Conservation (phyloP, 2,329 filamentous ascomycete species). For the Cryoendolithus antarcticus region DNA sequence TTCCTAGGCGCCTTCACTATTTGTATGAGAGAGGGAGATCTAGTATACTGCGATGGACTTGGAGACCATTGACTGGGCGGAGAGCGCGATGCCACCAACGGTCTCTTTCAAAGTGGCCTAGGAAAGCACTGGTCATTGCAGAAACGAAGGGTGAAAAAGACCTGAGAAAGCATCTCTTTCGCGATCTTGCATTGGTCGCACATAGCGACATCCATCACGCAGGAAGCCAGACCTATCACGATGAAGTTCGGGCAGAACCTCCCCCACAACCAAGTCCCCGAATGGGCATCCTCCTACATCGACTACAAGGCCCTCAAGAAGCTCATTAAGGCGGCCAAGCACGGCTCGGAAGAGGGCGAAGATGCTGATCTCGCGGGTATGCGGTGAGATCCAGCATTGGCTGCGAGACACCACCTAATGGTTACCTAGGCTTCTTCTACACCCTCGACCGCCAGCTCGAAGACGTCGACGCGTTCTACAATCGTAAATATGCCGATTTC, state of each 20-base stretch:
- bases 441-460: slow-evolving; percentile 93
- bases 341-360: slow-evolving; percentile 51
- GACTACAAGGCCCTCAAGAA: slow-evolving; percentile 91
- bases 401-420: slow-evolving; percentile 13
- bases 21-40: no score
- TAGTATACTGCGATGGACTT: no score
- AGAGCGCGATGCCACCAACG: no score
- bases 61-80: no score
- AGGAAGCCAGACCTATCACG: not conserved
- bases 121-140: slow-evolving; percentile 1
- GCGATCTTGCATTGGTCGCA: not conserved
- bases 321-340: slow-evolving; percentile 65
- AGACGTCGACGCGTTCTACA: slow-evolving; percentile 93
- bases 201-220: not conserved
- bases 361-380: slow-evolving; percentile 82
- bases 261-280: slow-evolving; percentile 71
- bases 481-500: slow-evolving; percentile 81
- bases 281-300: slow-evolving; percentile 76
- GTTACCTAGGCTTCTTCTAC: slow-evolving; percentile 76
- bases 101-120: no score
- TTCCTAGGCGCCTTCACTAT: no score
- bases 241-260: slow-evolving; percentile 46
- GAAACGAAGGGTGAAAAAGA: not conserved
- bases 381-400: slow-evolving; percentile 25
- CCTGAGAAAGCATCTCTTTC: not conserved